phyloP scores from a whole-genome alignment of 352 stramenopile genomes.

The Blastocystis sp. region DNA sequence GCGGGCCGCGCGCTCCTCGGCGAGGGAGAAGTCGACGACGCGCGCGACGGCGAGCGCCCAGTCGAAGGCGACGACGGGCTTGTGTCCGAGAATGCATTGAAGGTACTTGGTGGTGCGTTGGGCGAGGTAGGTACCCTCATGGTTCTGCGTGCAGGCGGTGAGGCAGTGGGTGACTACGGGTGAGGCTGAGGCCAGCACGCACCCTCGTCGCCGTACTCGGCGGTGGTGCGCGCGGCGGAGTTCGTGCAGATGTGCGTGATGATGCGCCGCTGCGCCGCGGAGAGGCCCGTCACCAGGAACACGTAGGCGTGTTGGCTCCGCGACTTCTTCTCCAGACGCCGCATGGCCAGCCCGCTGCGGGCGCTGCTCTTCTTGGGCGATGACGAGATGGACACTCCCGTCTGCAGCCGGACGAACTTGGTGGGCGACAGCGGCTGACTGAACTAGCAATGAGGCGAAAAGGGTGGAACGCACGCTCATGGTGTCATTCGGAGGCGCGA shows the following conservation, averaged over 20 bases:
- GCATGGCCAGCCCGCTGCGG: neutral
- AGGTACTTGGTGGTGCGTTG: slow-evolving; percentile 50
- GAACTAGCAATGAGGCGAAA: slow-evolving; percentile 5
- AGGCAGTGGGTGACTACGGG: slow-evolving; percentile 64
- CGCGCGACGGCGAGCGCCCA: slow-evolving; percentile 7
- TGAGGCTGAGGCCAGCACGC: neutral
- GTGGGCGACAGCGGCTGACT: slow-evolving; percentile 20
- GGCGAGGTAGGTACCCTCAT: slow-evolving; percentile 1
- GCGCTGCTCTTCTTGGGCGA: neutral
- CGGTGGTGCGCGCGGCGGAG: slow-evolving; percentile 20
- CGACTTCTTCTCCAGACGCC: neutral
- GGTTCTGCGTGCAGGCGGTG: neutral
- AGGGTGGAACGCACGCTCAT: neutral
- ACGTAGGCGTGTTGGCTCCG: neutral
- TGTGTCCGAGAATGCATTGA: slow-evolving; percentile 20
- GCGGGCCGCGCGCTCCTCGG: neutral
- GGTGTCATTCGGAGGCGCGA: neutral
- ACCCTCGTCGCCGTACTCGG: slow-evolving; percentile 34
- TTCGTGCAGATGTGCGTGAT: slow-evolving; percentile 39
- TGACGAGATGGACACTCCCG: neutral
- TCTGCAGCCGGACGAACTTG: neutral
- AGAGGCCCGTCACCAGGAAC: slow-evolving; percentile 38
- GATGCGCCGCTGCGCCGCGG: neutral
- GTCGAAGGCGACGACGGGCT: slow-evolving; percentile 39
- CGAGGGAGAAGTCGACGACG: neutral